Conservation (phyloP, 73 alveolate genomes). For the Uronychia setigera region DNA sequence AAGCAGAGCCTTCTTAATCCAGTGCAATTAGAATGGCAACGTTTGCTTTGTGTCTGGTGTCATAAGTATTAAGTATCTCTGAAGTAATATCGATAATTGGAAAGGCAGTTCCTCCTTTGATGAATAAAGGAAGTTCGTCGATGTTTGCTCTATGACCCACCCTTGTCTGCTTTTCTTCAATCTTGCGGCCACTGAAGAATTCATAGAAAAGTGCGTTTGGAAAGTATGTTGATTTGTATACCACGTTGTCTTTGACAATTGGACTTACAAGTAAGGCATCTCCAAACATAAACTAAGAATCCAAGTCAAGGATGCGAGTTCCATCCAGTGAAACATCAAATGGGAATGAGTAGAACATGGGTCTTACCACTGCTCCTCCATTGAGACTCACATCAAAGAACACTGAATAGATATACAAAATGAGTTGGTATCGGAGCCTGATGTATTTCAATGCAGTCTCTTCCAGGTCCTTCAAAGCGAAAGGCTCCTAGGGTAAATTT, state of each 20-base stretch:
- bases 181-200: conserved; percentile 1
- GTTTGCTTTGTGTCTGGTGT: conserved; percentile 1
- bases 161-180: not conserved
- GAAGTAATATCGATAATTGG: conserved; percentile 19
- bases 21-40: conserved; percentile 44
- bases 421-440: conserved; percentile 78
- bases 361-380: conserved; percentile 56
- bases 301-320: conserved; percentile 9
- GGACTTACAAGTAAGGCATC: conserved; percentile 54
- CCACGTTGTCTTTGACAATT: not conserved
- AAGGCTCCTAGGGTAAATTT: conserved; percentile 14
- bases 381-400: conserved; percentile 26
- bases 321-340: conserved; percentile 54
- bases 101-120: conserved; percentile 50
- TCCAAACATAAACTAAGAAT: conserved; percentile 68
- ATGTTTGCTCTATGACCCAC: conserved; percentile 5
- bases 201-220: conserved; percentile 61
- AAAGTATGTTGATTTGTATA: conserved; percentile 36
- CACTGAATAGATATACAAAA: conserved; percentile 86
- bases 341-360: conserved; percentile 71
- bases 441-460: conserved; percentile 76
- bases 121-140: conserved; percentile 14
- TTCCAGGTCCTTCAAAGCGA: conserved; percentile 14
- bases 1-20: not conserved
- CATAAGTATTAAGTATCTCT: conserved; percentile 14